Evolutionary conservation across 2,329 filamentous ascomycete species (phyloP).

Genomic region (Pseudocercospora cruenta): DNA sequence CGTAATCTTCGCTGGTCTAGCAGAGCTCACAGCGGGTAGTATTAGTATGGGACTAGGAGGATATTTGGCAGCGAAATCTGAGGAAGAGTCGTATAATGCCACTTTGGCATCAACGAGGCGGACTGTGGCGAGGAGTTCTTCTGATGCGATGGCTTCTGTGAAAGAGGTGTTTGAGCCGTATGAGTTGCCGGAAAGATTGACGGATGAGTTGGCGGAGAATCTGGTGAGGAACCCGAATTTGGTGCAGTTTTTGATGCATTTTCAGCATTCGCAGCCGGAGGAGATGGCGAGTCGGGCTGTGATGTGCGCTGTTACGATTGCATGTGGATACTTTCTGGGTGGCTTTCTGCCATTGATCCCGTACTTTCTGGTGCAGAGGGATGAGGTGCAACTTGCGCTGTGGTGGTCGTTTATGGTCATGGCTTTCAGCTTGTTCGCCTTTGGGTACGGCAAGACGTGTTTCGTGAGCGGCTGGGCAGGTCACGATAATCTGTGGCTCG

Average conservation of each 20-base stretch:
- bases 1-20: conserved; percentile 64
- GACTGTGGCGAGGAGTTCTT: conserved; percentile 47
- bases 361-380: conserved; percentile 50
- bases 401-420: conserved; percentile 58
- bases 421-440: conserved; percentile 52
- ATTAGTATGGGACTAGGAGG: conserved; percentile 79
- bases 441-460: conserved; percentile 56
- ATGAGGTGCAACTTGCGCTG: conserved; percentile 47
- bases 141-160: conserved; percentile 43
- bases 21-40: conserved; percentile 74
- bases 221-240: conserved; percentile 54
- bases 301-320: conserved; percentile 50
- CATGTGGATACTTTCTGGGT: conserved; percentile 44
- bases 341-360: conserved; percentile 54
- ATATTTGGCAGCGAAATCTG: conserved; percentile 68
- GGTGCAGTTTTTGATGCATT: conserved; percentile 64
- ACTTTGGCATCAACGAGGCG: conserved; percentile 50
- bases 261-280: conserved; percentile 54
- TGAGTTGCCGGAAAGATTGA: conserved; percentile 50
- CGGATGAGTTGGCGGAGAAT: conserved; percentile 54
- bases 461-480: conserved; percentile 48
- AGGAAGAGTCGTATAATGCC: conserved; percentile 53
- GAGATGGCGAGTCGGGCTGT: conserved; percentile 45
- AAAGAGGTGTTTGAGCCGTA: conserved; percentile 49
- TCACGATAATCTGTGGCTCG: conserved; percentile 47